A percentile compares a stretch with the other conserved stretches of the same genome.
These are phyloP conservation scores for Serpula lacrymans DNA, from an alignment of 768 basidiomycete genomes.

Conservation along the genomic window DNA sequence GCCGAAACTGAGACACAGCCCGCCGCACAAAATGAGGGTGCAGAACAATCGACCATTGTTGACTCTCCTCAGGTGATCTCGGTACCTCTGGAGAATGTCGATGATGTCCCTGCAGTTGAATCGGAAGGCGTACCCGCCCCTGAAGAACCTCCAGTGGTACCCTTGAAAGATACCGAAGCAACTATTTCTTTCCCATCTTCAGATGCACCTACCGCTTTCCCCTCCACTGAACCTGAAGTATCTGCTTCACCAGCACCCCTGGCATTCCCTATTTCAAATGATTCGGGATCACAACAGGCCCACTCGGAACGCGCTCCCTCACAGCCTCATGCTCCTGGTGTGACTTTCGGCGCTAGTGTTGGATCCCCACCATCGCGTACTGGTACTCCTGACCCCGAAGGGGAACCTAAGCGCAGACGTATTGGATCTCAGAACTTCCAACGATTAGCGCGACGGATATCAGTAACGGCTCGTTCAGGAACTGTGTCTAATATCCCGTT, in stretches of 20 bases:
- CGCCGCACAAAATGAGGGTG: constrained; percentile 25
- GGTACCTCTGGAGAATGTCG: constrained; percentile 13
- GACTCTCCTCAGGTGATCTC: constrained; percentile 16
- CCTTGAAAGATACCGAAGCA: constrained; percentile 21
- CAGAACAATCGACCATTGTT: constrained; percentile 5
- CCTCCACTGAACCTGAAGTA: constrained; percentile 18
- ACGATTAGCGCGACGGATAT: constrained; percentile 71
- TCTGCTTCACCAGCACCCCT: constrained; percentile 18
- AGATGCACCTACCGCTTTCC: constrained; percentile 24
- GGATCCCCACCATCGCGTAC: constrained; percentile 57
- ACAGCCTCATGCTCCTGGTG: constrained; percentile 24
- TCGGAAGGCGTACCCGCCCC: neutral
- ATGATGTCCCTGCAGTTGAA: constrained; percentile 16
- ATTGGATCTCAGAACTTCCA: constrained; percentile 88
- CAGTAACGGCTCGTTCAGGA: constrained; percentile 55
- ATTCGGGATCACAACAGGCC: constrained; percentile 25
- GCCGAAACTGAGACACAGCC: constrained; percentile 14
- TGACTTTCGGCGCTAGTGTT: constrained; percentile 64
- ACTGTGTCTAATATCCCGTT: constrained; percentile 41
- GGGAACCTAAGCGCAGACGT: constrained; percentile 76
- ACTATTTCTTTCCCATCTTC: constrained; percentile 34
- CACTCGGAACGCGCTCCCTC: constrained; percentile 26
- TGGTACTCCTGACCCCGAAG: constrained; percentile 69
- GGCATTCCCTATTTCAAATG: constrained; percentile 34
- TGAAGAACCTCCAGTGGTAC: constrained; percentile 22